Percentiles rank a stretch among this genome's conserved stretches.
Evolutionary conservation across 805 yeast genomes (phyloP).

Genomic region (Candida odintsovae): DNA sequence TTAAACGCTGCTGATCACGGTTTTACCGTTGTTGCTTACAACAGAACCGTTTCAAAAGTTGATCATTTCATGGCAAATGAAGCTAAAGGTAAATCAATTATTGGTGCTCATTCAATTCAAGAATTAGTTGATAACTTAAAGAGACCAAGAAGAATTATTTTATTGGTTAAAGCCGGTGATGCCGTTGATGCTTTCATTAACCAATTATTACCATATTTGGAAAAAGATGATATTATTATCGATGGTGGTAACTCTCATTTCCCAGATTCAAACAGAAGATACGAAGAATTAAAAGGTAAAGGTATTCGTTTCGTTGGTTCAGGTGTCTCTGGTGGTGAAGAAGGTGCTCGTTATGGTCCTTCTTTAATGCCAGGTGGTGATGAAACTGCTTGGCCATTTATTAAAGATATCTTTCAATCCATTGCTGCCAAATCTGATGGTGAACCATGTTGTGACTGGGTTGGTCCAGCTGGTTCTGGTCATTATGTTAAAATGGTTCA

Average conservation of each 20-base stretch:
- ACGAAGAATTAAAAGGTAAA: constrained; percentile 76
- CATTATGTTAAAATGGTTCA: constrained; percentile 99
- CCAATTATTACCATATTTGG: constrained; percentile 85
- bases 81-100: constrained; percentile 95
- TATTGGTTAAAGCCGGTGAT: constrained; percentile 93
- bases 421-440: constrained; percentile 96
- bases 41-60: constrained; percentile 95
- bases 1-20: constrained; percentile 98
- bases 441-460: constrained; percentile 99
- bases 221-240: constrained; percentile 95
- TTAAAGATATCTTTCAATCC: constrained; percentile 93
- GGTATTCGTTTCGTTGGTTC: constrained; percentile 94
- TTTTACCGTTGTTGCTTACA: constrained; percentile 95
- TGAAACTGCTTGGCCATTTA: constrained; percentile 97
- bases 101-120: constrained; percentile 90
- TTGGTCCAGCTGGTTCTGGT: constrained; percentile 98
- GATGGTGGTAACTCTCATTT: constrained; percentile 99
- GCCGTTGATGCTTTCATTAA: constrained; percentile 91
- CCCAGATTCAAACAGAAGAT: constrained; percentile 98
- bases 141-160: constrained; percentile 93
- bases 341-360: constrained; percentile 99
- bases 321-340: constrained; percentile 99
- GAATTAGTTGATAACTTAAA: constrained; percentile 85
- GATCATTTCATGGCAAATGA: constrained; percentile 90
- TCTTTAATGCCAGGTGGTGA: constrained; percentile 99